Percentiles rank a stretch among this genome's conserved stretches.
These are phyloP conservation scores for Flaveria sonorensis DNA, from an alignment of 129 eudicot genomes.

Conservation along the genomic window DNA sequence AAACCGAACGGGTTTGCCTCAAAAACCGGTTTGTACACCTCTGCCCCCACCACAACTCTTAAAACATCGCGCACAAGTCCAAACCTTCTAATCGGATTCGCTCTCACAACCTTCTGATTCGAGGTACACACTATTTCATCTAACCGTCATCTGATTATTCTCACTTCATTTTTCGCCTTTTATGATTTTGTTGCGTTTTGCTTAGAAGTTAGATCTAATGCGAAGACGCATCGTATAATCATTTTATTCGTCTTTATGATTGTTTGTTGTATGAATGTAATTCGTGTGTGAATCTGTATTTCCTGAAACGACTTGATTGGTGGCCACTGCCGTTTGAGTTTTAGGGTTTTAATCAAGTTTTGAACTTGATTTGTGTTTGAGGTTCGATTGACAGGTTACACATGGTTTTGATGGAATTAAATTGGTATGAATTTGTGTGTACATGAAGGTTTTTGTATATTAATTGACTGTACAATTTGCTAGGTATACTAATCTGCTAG, in stretches of 20 bases:
- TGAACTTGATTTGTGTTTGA: conserved; percentile 17
- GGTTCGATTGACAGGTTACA: conserved; percentile 2
- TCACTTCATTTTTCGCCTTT: background rate
- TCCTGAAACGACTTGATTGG: background rate
- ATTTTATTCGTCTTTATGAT: background rate
- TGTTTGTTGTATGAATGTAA: background rate
- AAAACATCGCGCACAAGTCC: conserved; percentile 25
- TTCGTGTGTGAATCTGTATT: conserved; percentile 10
- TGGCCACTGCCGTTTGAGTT: background rate
- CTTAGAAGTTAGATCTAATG: background rate
- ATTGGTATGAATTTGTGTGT: background rate
- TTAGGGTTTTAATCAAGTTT: conserved; percentile 24
- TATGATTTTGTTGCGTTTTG: conserved; percentile 9
- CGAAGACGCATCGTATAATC: background rate
- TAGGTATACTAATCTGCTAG: conserved; percentile 1
- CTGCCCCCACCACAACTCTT: too few relatives aligned
- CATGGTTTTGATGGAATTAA: background rate
- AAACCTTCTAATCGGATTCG: too few relatives aligned
- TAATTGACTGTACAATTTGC: conserved; percentile 17
- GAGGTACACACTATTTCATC: background rate
- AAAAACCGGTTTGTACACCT: too few relatives aligned
- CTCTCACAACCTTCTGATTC: conserved; percentile 3
- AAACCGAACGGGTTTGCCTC: too few relatives aligned
- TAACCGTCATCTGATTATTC: background rate
- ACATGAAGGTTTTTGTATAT: background rate